These are phyloP conservation scores for Tephrocybe sp. DNA, from an alignment of 768 basidiomycete species.

Conservation along the genomic window DNA sequence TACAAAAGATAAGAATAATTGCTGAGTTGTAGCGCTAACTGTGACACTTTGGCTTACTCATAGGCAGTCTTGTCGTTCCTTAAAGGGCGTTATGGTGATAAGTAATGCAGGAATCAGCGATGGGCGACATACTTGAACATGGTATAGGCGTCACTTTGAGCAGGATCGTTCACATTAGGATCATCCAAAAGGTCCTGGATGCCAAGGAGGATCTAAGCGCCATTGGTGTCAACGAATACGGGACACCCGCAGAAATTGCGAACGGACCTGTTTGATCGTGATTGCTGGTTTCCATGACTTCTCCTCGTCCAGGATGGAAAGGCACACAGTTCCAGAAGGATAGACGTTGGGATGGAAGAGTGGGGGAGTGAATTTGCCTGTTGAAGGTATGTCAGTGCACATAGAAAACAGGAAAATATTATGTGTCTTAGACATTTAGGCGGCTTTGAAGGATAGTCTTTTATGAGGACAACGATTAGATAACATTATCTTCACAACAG, in stretches of 20 bases:
- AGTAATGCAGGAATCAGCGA: not conserved
- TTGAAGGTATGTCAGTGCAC: not conserved
- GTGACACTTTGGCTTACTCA: constrained; percentile 53
- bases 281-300: constrained; percentile 99
- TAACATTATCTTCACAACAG: not conserved
- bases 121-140: constrained; percentile 85
- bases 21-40: not conserved
- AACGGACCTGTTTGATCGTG: constrained; percentile 91
- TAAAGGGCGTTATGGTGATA: constrained; percentile 10
- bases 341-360: constrained; percentile 99
- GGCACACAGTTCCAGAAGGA: constrained; percentile 96
- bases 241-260: not conserved
- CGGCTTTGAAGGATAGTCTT: constrained; percentile 94
- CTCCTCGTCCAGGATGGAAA: constrained; percentile 98
- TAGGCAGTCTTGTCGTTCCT: constrained; percentile 95
- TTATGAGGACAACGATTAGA: constrained; percentile 7
- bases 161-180: constrained; percentile 96
- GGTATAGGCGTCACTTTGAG: constrained; percentile 97
- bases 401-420: not conserved
- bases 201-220: constrained; percentile 81
- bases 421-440: constrained; percentile 72
- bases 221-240: not conserved
- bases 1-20: constrained; percentile 26
- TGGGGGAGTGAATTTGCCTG: constrained; percentile 96
- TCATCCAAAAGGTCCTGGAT: constrained; percentile 95